Percentiles rank a stretch among this genome's conserved stretches.
Evolutionary conservation across 192 early-diverging fungal species (phyloP).

Genomic region (Coemansia sp.): DNA sequence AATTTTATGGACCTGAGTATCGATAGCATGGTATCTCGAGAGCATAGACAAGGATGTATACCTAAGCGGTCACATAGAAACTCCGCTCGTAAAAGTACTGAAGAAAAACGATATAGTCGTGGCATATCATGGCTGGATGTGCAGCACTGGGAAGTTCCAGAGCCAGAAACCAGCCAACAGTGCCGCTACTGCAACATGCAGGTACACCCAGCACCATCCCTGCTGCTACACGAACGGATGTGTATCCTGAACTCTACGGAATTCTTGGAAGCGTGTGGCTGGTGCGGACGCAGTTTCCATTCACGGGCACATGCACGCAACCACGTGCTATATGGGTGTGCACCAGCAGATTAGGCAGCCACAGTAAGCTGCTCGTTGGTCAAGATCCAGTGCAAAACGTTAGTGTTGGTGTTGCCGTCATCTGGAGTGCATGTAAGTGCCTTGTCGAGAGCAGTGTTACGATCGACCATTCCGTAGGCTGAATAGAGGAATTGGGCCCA

Average conservation of each 20-base stretch:
- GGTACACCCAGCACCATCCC: constrained; percentile 23
- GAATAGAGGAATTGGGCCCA: constrained; percentile 55
- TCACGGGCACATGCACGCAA: constrained; percentile 36
- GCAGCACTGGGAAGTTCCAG: constrained; percentile 3
- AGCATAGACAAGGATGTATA: too few species aligned
- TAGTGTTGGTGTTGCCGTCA: constrained; percentile 57
- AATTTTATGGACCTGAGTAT: constrained; percentile 40
- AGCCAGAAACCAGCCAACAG: not conserved
- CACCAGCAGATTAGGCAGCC: constrained; percentile 6
- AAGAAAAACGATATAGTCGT: not conserved
- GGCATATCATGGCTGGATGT: constrained; percentile 42
- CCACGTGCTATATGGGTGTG: constrained; percentile 44
- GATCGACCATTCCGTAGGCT: constrained; percentile 49
- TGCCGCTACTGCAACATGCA: constrained; percentile 45
- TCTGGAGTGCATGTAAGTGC: constrained; percentile 36
- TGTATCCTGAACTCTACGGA: constrained; percentile 19
- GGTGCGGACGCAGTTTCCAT: constrained; percentile 17
- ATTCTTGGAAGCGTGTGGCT: constrained; percentile 15
- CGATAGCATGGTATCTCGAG: not conserved
- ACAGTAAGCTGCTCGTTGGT: constrained; percentile 33
- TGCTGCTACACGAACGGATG: constrained; percentile 39
- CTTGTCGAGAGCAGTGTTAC: constrained; percentile 27
- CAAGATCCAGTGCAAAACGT: constrained; percentile 54
- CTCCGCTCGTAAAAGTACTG: too few species aligned
- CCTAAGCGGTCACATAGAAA: too few species aligned